Conservation (phyloP, 495 filamentous ascomycete species). For the Penicillium paxilli region DNA sequence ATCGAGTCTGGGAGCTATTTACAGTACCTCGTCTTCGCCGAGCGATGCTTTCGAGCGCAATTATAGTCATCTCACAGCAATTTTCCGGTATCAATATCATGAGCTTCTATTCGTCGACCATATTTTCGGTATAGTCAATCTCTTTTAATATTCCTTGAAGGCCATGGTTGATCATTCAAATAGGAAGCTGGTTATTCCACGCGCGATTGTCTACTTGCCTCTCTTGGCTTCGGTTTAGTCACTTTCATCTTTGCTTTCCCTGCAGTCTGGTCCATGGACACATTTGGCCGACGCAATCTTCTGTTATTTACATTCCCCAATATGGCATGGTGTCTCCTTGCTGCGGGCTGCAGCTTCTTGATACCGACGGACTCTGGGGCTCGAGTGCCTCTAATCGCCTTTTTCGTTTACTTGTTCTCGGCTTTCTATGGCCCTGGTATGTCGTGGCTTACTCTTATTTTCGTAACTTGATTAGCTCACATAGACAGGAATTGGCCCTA, state of each 20-base stretch:
- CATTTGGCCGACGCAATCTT: constrained; percentile 72
- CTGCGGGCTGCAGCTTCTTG: constrained; percentile 67
- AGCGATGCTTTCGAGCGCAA: constrained; percentile 60
- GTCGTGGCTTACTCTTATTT: not conserved
- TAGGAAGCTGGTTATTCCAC: constrained; percentile 56
- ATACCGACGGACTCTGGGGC: constrained; percentile 51
- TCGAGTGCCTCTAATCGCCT: constrained; percentile 58
- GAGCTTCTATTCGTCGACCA: constrained; percentile 77
- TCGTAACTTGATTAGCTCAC: not conserved
- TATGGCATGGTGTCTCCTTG: constrained; percentile 76
- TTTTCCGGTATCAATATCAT: constrained; percentile 77
- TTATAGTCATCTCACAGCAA: constrained; percentile 75
- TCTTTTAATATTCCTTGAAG: not conserved
- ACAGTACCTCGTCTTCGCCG: constrained; percentile 65
- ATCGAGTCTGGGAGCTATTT: constrained; percentile 60
- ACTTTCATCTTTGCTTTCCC: constrained; percentile 82
- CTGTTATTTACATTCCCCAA: constrained; percentile 82
- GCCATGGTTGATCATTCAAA: not conserved
- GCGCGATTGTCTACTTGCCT: constrained; percentile 64
- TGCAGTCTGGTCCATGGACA: constrained; percentile 81
- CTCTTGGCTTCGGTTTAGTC: constrained; percentile 75
- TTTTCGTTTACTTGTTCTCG: constrained; percentile 65
- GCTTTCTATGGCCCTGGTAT: constrained; percentile 65
- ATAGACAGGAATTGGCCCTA: constrained; percentile 51
- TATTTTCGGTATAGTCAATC: constrained; percentile 47